phyloP scores from a whole-genome alignment of 208 protist species.

The Leishmania martiniquensis region DNA sequence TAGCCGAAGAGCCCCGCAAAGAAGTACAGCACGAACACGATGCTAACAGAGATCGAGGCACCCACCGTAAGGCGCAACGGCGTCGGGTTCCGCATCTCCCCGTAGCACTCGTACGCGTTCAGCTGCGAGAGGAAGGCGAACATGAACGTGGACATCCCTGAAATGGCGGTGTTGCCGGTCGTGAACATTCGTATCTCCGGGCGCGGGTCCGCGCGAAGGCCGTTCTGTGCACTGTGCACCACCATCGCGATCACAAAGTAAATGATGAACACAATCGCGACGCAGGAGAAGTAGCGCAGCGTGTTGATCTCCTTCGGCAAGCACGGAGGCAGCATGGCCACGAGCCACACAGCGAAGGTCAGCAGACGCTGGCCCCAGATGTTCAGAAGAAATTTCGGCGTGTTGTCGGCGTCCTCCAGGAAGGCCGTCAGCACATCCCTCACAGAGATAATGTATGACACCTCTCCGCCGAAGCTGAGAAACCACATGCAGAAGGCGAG shows the following conservation, averaged over 20 bases:
- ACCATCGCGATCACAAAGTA: constrained; percentile 78
- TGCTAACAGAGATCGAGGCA: constrained; percentile 35
- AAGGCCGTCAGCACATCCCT: constrained; percentile 64
- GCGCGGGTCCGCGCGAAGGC: constrained; percentile 32
- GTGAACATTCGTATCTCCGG: constrained; percentile 52
- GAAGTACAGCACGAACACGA: constrained; percentile 74
- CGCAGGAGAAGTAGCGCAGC: constrained; percentile 65
- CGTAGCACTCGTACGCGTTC: constrained; percentile 70
- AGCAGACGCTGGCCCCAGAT: constrained; percentile 55
- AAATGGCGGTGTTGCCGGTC: constrained; percentile 54
- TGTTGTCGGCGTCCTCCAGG: constrained; percentile 31
- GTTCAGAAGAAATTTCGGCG: constrained; percentile 33
- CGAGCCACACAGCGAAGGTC: constrained; percentile 46
- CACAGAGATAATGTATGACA: constrained; percentile 83
- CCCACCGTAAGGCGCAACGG: constrained; percentile 55
- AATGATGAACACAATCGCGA: constrained; percentile 68
- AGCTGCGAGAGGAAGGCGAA: constrained; percentile 78
- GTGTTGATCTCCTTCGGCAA: constrained; percentile 86
- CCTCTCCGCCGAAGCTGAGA: constrained; percentile 51
- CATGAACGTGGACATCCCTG: constrained; percentile 65
- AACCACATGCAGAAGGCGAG: constrained; percentile 58
- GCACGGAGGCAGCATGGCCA: constrained; percentile 75
- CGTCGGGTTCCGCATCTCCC: constrained; percentile 61
- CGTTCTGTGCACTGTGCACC: constrained; percentile 49
- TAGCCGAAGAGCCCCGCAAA: constrained; percentile 84